Percentiles rank a stretch among this genome's conserved stretches.
phyloP scores from a whole-genome alignment of 805 yeast genomes.

The Candida railenensis region DNA sequence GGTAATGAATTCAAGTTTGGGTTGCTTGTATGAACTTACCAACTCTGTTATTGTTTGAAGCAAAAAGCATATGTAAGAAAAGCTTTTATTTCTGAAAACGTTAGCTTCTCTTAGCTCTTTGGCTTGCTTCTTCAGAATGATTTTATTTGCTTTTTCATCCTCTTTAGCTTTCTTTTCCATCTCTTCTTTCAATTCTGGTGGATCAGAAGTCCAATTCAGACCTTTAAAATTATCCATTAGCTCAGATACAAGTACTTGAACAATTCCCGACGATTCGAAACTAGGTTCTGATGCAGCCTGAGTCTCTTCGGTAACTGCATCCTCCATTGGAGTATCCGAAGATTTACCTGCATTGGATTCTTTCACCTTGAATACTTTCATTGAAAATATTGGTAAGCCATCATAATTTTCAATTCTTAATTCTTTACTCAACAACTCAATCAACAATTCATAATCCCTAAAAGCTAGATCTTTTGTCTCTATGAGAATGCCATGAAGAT shows the following conservation, averaged over 20 bases:
- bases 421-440: constrained; percentile 42
- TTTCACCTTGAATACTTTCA: neutral
- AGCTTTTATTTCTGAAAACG: constrained; percentile 51
- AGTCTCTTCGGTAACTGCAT: neutral
- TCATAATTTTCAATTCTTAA: constrained; percentile 46
- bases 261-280: constrained; percentile 50
- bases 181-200: constrained; percentile 13
- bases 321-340: neutral
- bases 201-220: constrained; percentile 33
- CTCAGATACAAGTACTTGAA: constrained; percentile 63
- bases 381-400: constrained; percentile 15
- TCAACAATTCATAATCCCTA: constrained; percentile 49
- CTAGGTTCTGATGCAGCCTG: constrained; percentile 4
- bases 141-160: constrained; percentile 19
- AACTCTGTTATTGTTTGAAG: constrained; percentile 69
- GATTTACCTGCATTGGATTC: constrained; percentile 14
- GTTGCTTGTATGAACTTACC: constrained; percentile 72
- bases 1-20: constrained; percentile 79
- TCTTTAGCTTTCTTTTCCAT: constrained; percentile 18
- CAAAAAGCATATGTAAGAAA: constrained; percentile 66
- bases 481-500: constrained; percentile 41
- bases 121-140: constrained; percentile 1
- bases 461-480: constrained; percentile 50
- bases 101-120: constrained; percentile 14
- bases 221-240: constrained; percentile 48